phyloP scores from a whole-genome alignment of 2,329 filamentous ascomycete genomes.

The Scedosporium minutisporum region DNA sequence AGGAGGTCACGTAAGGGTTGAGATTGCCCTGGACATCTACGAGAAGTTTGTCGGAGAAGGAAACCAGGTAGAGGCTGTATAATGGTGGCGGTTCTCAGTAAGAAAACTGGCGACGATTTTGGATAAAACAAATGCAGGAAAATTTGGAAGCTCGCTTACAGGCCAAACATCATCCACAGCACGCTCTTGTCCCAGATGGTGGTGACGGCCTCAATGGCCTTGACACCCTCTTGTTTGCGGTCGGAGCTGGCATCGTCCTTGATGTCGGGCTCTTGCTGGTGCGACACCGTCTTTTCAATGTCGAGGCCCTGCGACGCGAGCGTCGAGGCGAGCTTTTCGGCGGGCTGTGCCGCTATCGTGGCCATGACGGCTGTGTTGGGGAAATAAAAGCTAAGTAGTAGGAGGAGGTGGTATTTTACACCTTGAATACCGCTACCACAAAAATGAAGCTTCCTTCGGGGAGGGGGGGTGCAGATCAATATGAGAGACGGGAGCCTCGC shows the following conservation, averaged over 20 bases:
- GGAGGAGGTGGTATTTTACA: neutral
- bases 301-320: neutral
- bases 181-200: constrained; percentile 26
- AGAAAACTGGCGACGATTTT: neutral
- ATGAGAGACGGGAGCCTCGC: neutral
- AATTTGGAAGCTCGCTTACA: constrained; percentile 20
- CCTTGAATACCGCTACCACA: neutral
- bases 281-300: neutral
- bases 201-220: constrained; percentile 28
- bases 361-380: neutral
- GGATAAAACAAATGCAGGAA: neutral
- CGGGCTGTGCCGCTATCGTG: neutral
- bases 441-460: neutral
- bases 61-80: constrained; percentile 27
- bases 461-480: neutral
- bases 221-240: constrained; percentile 24
- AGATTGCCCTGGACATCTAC: constrained; percentile 35
- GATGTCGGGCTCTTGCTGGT: neutral
- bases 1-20: constrained; percentile 55
- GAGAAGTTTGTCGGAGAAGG: constrained; percentile 26
- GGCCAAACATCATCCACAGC: constrained; percentile 26
- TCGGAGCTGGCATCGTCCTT: neutral
- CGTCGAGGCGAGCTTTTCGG: neutral
- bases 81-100: constrained; percentile 1
- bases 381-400: neutral